A percentile compares a stretch with the other conserved stretches of the same genome.
These are phyloP conservation scores for Beauveria sp. DNA, from an alignment of 2,329 filamentous ascomycete species.

Conservation along the genomic window DNA sequence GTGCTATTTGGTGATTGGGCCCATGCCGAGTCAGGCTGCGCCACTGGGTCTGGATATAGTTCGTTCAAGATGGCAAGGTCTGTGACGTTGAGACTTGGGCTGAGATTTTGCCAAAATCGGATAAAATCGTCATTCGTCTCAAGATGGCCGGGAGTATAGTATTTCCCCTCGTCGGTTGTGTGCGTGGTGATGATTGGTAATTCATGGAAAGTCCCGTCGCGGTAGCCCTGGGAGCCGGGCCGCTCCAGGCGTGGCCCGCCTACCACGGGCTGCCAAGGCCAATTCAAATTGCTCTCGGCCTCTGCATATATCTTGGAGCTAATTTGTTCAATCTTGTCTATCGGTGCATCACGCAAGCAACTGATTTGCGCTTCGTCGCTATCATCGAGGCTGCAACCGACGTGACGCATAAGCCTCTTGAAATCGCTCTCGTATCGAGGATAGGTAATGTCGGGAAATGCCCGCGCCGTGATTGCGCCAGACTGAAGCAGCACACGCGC, in stretches of 20 bases:
- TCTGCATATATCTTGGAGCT: slow-evolving; percentile 31
- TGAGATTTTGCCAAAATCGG: slow-evolving; percentile 28
- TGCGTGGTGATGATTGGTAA: slow-evolving; percentile 30
- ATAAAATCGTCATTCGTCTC: slow-evolving; percentile 30
- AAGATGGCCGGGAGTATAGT: slow-evolving; percentile 23
- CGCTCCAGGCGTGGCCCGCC: slow-evolving; percentile 39
- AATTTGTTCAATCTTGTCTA: slow-evolving; percentile 28
- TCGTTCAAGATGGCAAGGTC: slow-evolving; percentile 22
- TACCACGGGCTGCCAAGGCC: slow-evolving; percentile 42
- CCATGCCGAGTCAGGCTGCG: slow-evolving; percentile 26
- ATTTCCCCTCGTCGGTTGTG: slow-evolving; percentile 30
- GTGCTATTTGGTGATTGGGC: slow-evolving; percentile 31
- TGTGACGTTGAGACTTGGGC: slow-evolving; percentile 20
- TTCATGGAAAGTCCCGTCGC: slow-evolving; percentile 30
- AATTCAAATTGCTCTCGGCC: slow-evolving; percentile 32
- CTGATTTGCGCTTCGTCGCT: slow-evolving; percentile 26
- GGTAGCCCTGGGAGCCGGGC: slow-evolving; percentile 32
- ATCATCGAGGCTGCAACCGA: slow-evolving; percentile 21
- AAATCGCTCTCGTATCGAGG: slow-evolving; percentile 27
- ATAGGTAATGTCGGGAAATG: slow-evolving; percentile 28
- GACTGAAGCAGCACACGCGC: slow-evolving; percentile 29
- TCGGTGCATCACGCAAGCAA: slow-evolving; percentile 31
- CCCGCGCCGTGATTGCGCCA: slow-evolving; percentile 28
- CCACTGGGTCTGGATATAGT: slow-evolving; percentile 29
- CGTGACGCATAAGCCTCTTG: slow-evolving; percentile 20